Conservation (phyloP, 148 eudicot genomes). For the Suaeda aralocaspica region DNA sequence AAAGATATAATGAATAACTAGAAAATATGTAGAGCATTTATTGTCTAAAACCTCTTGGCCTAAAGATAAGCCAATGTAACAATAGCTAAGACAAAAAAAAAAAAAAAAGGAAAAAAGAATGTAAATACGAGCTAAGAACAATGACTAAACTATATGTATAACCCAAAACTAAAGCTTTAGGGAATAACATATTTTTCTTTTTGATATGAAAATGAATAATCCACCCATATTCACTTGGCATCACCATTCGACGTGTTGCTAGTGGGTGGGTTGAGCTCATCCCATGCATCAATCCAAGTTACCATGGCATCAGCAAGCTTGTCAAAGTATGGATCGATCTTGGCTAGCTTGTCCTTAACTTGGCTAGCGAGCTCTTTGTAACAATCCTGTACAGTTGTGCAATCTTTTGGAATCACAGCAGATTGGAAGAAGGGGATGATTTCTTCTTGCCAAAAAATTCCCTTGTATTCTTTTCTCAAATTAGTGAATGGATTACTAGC, state of each 20-base stretch:
- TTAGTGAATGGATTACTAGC: slow-evolving; percentile 62
- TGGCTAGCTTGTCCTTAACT: slow-evolving; percentile 58
- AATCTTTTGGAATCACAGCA: slow-evolving; percentile 43
- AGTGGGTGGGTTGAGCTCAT: slow-evolving; percentile 48
- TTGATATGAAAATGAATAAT: neutral
- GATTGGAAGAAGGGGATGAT: slow-evolving; percentile 66
- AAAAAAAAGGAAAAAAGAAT: neutral
- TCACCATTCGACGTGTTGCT: slow-evolving; percentile 17
- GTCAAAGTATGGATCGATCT: slow-evolving; percentile 49
- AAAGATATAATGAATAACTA: too few relatives aligned
- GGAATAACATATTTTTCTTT: too few relatives aligned
- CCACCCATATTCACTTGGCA: slow-evolving; percentile 27
- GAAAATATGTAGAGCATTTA: too few relatives aligned
- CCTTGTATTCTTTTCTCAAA: slow-evolving; percentile 57
- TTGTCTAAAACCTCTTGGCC: slow-evolving; percentile 14
- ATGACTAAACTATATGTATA: too few relatives aligned
- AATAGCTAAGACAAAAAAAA: too few relatives aligned
- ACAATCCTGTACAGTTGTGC: slow-evolving; percentile 58
- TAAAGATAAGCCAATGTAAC: neutral
- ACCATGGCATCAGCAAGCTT: slow-evolving; percentile 65
- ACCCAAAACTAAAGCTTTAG: too few relatives aligned
- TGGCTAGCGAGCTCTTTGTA: slow-evolving; percentile 48
- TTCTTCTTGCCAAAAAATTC: slow-evolving; percentile 68
- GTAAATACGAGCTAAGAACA: neutral
- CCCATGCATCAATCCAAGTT: slow-evolving; percentile 66